A percentile compares a stretch with the other conserved stretches of the same genome.
Conservation (phyloP, 768 basidiomycete species). For the Mycena rosella region DNA sequence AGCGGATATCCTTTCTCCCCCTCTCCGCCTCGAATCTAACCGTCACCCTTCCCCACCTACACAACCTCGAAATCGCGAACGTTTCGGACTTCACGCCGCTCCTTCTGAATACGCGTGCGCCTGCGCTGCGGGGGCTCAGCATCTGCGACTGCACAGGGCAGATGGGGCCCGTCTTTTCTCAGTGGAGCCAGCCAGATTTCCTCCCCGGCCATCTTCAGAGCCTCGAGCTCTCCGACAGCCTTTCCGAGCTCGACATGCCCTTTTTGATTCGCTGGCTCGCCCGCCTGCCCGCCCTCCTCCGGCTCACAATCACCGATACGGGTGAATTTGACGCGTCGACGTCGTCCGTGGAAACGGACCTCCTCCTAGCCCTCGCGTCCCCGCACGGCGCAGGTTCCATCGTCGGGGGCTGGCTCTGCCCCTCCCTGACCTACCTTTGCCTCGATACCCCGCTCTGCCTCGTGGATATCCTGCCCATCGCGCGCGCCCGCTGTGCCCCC, state of each 20-base stretch:
- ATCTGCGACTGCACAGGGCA: conserved; percentile 35
- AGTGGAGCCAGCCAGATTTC: conserved; percentile 44
- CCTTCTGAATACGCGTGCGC: conserved; percentile 39
- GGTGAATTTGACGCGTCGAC: conserved; percentile 20
- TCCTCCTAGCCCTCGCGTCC: conserved; percentile 40
- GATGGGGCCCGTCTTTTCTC: conserved; percentile 40
- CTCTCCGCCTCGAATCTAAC: conserved; percentile 4
- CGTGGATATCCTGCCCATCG: conserved; percentile 40
- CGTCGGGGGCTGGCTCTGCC: conserved; percentile 44
- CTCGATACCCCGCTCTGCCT: conserved; percentile 39
- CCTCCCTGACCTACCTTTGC: conserved; percentile 42
- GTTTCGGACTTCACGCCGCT: conserved; percentile 35
- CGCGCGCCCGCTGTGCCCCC: conserved; percentile 35
- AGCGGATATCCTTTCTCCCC: too few species aligned
- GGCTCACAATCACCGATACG: conserved; percentile 39
- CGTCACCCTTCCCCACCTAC: conserved; percentile 37
- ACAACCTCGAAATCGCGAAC: conserved; percentile 37
- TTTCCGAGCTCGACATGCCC: conserved; percentile 40
- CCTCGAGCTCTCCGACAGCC: conserved; percentile 42
- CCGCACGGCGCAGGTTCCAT: conserved; percentile 35
- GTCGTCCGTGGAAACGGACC: conserved; percentile 31
- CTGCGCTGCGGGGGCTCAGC: conserved; percentile 40
- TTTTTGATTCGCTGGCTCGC: conserved; percentile 47
- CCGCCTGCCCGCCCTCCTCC: conserved; percentile 44
- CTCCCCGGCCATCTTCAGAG: conserved; percentile 42